Evolutionary conservation across 306 rosid genomes (phyloP).

Genomic region (Dalbergia cochinchinensis): DNA sequence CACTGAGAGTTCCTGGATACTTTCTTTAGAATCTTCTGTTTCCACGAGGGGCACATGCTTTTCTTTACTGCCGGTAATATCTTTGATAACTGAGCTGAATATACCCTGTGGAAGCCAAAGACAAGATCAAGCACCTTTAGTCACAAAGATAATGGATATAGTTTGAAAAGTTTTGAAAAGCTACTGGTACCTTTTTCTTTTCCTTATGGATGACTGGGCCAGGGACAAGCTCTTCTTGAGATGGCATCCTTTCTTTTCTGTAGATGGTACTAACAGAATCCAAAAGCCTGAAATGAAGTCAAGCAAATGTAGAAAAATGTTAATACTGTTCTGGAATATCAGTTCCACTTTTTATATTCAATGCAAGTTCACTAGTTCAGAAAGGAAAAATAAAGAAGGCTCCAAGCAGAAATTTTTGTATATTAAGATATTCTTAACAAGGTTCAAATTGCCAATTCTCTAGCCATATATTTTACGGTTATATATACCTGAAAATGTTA

Average conservation of each 20-base stretch:
- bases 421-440: constrained; percentile 27
- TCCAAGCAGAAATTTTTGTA: neutral
- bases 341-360: no score
- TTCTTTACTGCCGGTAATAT: constrained; percentile 75
- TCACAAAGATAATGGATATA: constrained; percentile 5
- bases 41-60: constrained; percentile 66
- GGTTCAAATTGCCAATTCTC: constrained; percentile 9
- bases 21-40: constrained; percentile 68
- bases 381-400: neutral
- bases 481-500: constrained; percentile 68
- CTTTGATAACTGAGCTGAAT: constrained; percentile 87
- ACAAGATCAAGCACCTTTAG: constrained; percentile 22
- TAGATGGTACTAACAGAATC: constrained; percentile 66
- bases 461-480: constrained; percentile 1
- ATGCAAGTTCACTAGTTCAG: no score
- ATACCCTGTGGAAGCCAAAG: constrained; percentile 66
- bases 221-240: constrained; percentile 62
- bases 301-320: neutral
- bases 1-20: constrained; percentile 63
- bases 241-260: constrained; percentile 59
- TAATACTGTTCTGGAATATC: no score
- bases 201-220: constrained; percentile 63
- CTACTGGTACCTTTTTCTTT: constrained; percentile 74
- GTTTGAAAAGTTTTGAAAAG: constrained; percentile 14
- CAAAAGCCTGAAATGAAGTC: constrained; percentile 61